Evolutionary conservation across 352 stramenopile species (phyloP).

Genomic region (Phytophthora pinifolia): DNA sequence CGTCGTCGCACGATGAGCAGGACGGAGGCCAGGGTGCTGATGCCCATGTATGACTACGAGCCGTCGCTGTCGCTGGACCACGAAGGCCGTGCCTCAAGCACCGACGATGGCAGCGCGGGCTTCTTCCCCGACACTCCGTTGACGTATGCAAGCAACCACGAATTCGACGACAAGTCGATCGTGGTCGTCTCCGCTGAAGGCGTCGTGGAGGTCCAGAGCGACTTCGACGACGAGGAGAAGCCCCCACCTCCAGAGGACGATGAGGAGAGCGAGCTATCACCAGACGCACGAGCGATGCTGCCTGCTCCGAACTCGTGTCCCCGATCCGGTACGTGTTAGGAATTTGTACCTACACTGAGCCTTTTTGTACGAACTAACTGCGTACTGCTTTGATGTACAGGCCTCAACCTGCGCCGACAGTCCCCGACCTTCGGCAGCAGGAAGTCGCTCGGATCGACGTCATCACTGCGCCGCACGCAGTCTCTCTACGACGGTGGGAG

Average conservation of each 20-base stretch:
- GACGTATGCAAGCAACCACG: constrained; percentile 7
- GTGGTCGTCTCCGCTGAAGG: constrained; percentile 28
- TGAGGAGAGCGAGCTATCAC: constrained; percentile 12
- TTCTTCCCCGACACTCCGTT: constrained; percentile 23
- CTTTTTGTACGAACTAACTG: constrained; percentile 3
- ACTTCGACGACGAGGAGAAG: constrained; percentile 10
- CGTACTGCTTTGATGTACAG: constrained; percentile 9
- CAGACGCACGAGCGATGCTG: constrained; percentile 25
- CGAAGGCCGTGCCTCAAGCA: constrained; percentile 23
- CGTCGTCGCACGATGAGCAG: constrained; percentile 19
- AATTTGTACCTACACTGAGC: too few species aligned
- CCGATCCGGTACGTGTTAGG: constrained; percentile 20
- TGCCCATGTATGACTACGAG: constrained; percentile 44
- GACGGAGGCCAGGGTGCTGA: constrained; percentile 27
- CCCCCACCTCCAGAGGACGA: not conserved
- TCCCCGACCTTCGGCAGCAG: constrained; percentile 30
- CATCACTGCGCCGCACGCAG: constrained; percentile 19
- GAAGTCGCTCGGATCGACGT: constrained; percentile 10
- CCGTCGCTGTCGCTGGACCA: constrained; percentile 37
- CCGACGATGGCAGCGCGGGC: constrained; percentile 11
- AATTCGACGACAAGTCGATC: constrained; percentile 21
- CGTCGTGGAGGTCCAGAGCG: constrained; percentile 18
- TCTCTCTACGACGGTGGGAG: constrained; percentile 24
- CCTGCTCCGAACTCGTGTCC: constrained; percentile 36
- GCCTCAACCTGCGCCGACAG: constrained; percentile 30